Evolutionary conservation across 2,329 filamentous ascomycete genomes (phyloP).

Genomic region (Immersiporthe knoxdaviesiana): DNA sequence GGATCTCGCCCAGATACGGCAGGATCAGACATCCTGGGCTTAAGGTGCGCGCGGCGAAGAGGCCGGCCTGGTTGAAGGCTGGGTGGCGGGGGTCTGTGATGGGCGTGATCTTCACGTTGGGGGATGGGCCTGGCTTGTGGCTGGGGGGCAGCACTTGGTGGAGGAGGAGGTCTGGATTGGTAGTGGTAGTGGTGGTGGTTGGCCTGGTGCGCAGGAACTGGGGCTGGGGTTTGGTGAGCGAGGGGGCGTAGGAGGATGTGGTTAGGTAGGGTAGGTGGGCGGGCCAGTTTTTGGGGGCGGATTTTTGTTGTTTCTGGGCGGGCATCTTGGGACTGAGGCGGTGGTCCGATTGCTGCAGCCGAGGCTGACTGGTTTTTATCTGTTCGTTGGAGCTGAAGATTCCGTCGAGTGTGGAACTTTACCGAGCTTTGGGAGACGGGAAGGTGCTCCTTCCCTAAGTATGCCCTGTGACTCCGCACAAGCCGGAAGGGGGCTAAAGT

Average conservation of each 20-base stretch:
- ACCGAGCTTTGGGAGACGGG: neutral
- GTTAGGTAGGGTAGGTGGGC: constrained; percentile 55
- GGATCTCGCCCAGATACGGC: constrained; percentile 64
- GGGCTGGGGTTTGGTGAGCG: constrained; percentile 48
- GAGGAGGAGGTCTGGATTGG: constrained; percentile 33
- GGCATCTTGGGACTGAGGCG: constrained; percentile 8
- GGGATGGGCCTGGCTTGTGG: constrained; percentile 48
- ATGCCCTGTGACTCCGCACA: neutral
- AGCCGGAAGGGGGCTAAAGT: neutral
- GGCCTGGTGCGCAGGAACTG: constrained; percentile 41
- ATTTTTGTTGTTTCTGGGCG: constrained; percentile 17
- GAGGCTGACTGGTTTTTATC: neutral
- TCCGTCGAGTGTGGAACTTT: neutral
- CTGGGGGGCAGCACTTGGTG: constrained; percentile 39
- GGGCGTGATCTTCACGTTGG: constrained; percentile 56
- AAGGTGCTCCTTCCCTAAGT: neutral
- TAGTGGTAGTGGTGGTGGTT: constrained; percentile 33
- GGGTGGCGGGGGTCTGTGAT: constrained; percentile 59
- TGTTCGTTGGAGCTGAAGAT: neutral
- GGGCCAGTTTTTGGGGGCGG: constrained; percentile 63
- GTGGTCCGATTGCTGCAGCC: neutral
- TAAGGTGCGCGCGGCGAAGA: constrained; percentile 61
- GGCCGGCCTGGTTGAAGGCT: constrained; percentile 60
- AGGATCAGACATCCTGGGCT: constrained; percentile 59
- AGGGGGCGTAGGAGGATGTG: constrained; percentile 51